These are phyloP conservation scores for Veloporphyrellus conicus DNA, from an alignment of 1,284 basidiomycete genomes.

Conservation along the genomic window DNA sequence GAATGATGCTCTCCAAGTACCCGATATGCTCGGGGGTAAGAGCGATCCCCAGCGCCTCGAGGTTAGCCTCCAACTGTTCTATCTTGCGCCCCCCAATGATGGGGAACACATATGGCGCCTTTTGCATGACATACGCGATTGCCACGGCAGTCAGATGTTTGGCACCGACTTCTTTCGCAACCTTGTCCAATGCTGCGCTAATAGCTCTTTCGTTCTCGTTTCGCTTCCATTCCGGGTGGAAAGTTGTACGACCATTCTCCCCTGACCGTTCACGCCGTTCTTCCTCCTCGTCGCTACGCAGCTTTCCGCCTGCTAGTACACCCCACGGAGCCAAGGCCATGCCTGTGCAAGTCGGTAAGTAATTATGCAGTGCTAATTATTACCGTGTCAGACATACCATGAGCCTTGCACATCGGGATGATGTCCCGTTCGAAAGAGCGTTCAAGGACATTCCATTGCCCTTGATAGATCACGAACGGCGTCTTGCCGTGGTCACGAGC, in stretches of 20 bases:
- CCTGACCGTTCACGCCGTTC: constrained; percentile 22
- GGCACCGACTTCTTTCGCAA: constrained; percentile 24
- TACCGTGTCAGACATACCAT: constrained; percentile 28
- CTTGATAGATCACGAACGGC: constrained; percentile 53
- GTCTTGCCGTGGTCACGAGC: constrained; percentile 41
- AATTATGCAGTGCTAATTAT: not conserved
- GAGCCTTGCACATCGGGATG: constrained; percentile 43
- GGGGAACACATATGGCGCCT: constrained; percentile 47
- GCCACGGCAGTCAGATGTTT: constrained; percentile 31
- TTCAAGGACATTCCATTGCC: constrained; percentile 47
- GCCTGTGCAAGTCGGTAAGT: constrained; percentile 4
- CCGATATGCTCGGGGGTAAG: constrained; percentile 44
- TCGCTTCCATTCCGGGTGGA: constrained; percentile 23
- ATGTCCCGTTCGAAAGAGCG: constrained; percentile 52
- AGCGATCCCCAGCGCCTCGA: constrained; percentile 44
- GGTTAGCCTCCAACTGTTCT: constrained; percentile 46
- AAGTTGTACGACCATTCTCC: constrained; percentile 22
- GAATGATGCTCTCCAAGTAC: constrained; percentile 38
- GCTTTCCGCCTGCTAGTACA: constrained; percentile 32
- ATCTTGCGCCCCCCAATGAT: constrained; percentile 50
- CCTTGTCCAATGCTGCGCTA: constrained; percentile 12
- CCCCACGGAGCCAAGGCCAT: constrained; percentile 41
- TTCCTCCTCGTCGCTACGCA: constrained; percentile 33
- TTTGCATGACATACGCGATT: constrained; percentile 50
- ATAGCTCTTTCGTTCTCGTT: constrained; percentile 24